Conservation (phyloP, 352 stramenopile genomes). For the Pythium oligandrum region DNA sequence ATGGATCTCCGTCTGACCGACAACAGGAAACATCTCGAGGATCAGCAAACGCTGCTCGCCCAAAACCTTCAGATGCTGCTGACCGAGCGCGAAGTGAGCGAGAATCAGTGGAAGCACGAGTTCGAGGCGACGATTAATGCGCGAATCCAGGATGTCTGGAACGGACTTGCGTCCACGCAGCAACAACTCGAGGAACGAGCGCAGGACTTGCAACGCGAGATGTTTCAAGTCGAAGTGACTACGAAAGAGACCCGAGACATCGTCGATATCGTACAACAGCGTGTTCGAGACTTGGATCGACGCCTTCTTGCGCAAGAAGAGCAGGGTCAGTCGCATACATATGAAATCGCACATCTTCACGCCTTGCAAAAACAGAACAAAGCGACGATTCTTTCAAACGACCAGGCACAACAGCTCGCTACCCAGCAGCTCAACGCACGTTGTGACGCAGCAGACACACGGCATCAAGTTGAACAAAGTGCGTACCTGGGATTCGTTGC, state of each 20-base stretch:
- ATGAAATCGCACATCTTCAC: constrained; percentile 23
- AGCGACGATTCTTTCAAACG: constrained; percentile 20
- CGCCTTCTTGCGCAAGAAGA: constrained; percentile 8
- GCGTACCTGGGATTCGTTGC: constrained; percentile 22
- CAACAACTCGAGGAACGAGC: constrained; percentile 32
- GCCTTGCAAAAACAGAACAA: constrained; percentile 20
- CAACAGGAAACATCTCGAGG: constrained; percentile 17
- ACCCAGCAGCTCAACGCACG: constrained; percentile 22
- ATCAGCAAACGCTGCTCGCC: constrained; percentile 22
- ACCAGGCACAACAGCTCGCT: constrained; percentile 18
- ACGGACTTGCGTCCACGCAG: constrained; percentile 29
- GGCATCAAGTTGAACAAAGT: constrained; percentile 14
- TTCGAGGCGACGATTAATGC: constrained; percentile 42
- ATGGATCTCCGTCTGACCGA: constrained; percentile 23
- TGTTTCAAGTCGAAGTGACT: constrained; percentile 40
- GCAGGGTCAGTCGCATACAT: constrained; percentile 15
- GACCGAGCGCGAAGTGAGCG: constrained; percentile 28
- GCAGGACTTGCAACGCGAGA: constrained; percentile 36
- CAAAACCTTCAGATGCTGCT: constrained; percentile 33
- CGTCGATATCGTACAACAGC: neutral
- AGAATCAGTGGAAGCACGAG: constrained; percentile 55
- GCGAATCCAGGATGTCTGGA: constrained; percentile 56
- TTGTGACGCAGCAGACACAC: constrained; percentile 8
- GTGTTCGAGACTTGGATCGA: constrained; percentile 3
- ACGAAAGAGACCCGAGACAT: constrained; percentile 21